Evolutionary conservation across 2,329 filamentous ascomycete species (phyloP).

Genomic region (Rasamsonia emersonii): DNA sequence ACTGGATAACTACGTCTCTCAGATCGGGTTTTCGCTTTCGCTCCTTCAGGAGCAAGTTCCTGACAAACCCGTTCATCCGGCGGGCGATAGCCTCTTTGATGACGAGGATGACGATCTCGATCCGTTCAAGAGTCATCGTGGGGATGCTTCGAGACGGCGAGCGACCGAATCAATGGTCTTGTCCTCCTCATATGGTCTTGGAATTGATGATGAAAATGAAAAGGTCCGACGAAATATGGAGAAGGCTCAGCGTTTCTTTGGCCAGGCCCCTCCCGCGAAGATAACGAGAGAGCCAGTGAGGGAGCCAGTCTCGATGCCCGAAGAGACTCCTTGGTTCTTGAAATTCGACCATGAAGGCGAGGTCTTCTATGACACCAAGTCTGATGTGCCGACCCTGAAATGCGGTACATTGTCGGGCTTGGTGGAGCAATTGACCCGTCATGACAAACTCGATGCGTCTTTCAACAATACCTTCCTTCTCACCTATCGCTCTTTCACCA

Average conservation of each 20-base stretch:
- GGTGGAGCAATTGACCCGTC: slow-evolving; percentile 89
- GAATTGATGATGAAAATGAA: slow-evolving; percentile 26
- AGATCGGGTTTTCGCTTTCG: slow-evolving; percentile 81
- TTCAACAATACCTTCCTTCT: slow-evolving; percentile 98
- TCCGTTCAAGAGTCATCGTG: slow-evolving; percentile 16
- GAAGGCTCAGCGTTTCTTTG: slow-evolving; percentile 41
- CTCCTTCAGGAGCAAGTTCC: slow-evolving; percentile 75
- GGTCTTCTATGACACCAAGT: slow-evolving; percentile 80
- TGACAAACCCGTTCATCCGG: slow-evolving; percentile 40
- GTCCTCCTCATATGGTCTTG: slow-evolving; percentile 32
- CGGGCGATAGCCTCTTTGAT: slow-evolving; percentile 21
- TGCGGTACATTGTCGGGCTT: slow-evolving; percentile 82
- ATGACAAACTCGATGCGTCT: slow-evolving; percentile 87
- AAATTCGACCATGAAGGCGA: slow-evolving; percentile 81
- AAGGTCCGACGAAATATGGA: slow-evolving; percentile 38
- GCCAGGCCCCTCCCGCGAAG: slow-evolving; percentile 35
- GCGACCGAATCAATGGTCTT: slow-evolving; percentile 35
- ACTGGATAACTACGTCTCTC: slow-evolving; percentile 75
- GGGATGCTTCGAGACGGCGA: slow-evolving; percentile 30
- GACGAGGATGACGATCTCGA: slow-evolving; percentile 16
- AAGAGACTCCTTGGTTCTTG: slow-evolving; percentile 77
- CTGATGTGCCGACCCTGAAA: slow-evolving; percentile 66
- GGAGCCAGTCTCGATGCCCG: slow-evolving; percentile 45
- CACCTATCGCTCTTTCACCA: slow-evolving; percentile 92
- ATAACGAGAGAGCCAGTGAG: slow-evolving; percentile 28